phyloP scores from a whole-genome alignment of 371 early-diverging fungal species.

The Batkoa obscura region DNA sequence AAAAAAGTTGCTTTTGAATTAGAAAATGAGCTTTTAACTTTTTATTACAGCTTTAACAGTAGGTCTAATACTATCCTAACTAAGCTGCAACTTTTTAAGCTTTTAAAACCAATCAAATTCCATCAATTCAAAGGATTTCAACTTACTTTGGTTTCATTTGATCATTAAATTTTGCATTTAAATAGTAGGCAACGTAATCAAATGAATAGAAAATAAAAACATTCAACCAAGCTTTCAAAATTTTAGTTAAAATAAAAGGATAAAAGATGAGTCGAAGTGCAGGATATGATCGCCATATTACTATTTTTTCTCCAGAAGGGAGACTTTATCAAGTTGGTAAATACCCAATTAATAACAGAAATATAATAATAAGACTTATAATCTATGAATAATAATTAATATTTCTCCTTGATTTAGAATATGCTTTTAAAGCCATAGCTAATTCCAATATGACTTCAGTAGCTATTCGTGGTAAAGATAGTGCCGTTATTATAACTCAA shows the following conservation, averaged over 20 bases:
- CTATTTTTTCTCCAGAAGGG: conserved; percentile 97
- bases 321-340: conserved; percentile 96
- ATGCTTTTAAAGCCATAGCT: conserved; percentile 97
- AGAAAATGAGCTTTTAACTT: background rate
- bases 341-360: conserved; percentile 7
- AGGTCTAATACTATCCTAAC: background rate
- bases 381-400: background rate
- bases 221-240: background rate
- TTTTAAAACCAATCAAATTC: background rate
- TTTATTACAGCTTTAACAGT: background rate
- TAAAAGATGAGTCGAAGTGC: conserved; percentile 52
- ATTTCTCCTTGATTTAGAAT: conserved; percentile 40
- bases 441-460: conserved; percentile 88
- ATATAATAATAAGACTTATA: background rate
- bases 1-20: background rate
- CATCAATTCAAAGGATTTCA: too few species aligned
- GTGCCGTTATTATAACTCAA: conserved; percentile 84
- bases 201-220: too few species aligned
- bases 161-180: too few species aligned
- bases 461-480: conserved; percentile 85
- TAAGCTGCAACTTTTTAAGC: background rate
- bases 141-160: too few species aligned
- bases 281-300: conserved; percentile 96
- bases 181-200: too few species aligned
- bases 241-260: conserved; percentile 1